Base-by-base conservation (phyloP, 2,329 filamentous ascomycete genomes). In the Venturia aucupariae region DNA sequence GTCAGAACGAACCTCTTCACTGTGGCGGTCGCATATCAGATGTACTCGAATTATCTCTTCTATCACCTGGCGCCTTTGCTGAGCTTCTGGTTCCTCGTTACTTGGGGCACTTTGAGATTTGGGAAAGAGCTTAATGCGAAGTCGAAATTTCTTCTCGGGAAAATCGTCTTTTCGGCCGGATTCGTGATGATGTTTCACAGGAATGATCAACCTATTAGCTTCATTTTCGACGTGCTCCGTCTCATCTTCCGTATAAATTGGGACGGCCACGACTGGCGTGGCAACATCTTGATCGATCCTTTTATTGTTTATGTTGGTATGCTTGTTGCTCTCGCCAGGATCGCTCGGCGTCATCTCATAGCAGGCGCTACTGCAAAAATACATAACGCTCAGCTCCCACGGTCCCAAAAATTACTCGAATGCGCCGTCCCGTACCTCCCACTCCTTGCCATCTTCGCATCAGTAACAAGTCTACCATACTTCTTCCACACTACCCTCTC, bases 71-170 rank as follows among this genome's bases (percentile, higher is more conserved):
- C 83, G 0, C 80, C 83, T 0, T 74, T 86, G 1, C 77, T 82
- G 46, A 85, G 79, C 60, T 85, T 87, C 70, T 88, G 85, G 83
- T 88, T 86, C 69, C 67, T 85, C 6, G 73, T 85, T 27, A 75
- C 84, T n/a, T 87, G 79, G 69, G 67, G 75, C 38, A 84, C 82
- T 4, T 13, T 65, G 22, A 32, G 44, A 6, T 60, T 65, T 54
- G 57, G 44, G 13, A 1, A 19, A n/a, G 22, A 61, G 30, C 27
- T 57, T 2, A 65, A 65, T 39, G 54, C n/a, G 7, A 59, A 63
- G 6, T 19, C 46, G 15, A 22, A 32, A 13, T 65, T 55, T 27
- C 32, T 65, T 2, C 4, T 63, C 4, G 61, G 30, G 24, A 65
- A 65, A 24, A n/a, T 65, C 3, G 61, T 17, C 2, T 32, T 65